Evolutionary conservation across 2,329 filamentous ascomycete genomes (phyloP).

Genomic region (Microdochium nivale): DNA sequence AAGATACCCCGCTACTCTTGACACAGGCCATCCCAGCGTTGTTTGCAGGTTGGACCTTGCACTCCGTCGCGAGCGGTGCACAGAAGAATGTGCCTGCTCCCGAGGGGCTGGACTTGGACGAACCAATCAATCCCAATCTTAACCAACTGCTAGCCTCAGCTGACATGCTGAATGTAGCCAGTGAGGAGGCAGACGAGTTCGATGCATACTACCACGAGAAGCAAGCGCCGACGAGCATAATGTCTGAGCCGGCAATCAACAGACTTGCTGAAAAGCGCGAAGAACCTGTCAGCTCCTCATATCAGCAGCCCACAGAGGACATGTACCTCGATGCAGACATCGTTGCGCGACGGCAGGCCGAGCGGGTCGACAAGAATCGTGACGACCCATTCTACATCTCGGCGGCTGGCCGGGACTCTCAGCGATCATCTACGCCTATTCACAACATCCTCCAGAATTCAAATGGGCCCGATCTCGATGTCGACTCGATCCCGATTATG

Average conservation of each 20-base stretch:
- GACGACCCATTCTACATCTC: slow-evolving; percentile 98
- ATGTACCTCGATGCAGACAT: slow-evolving; percentile 66
- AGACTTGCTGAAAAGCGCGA: slow-evolving; percentile 38
- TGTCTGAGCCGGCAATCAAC: slow-evolving; percentile 48
- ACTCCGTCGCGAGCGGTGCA: slow-evolving; percentile 77
- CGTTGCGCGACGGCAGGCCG: slow-evolving; percentile 62
- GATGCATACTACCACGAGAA: slow-evolving; percentile 56
- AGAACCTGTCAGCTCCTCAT: slow-evolving; percentile 41
- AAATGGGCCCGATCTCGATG: slow-evolving; percentile 73
- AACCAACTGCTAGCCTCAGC: slow-evolving; percentile 54
- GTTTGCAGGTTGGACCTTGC: slow-evolving; percentile 80
- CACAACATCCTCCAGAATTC: slow-evolving; percentile 65
- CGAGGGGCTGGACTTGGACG: slow-evolving; percentile 66
- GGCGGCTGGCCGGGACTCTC: slow-evolving; percentile 39
- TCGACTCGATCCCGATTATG: slow-evolving; percentile 95
- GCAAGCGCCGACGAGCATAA: slow-evolving; percentile 39
- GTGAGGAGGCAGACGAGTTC: slow-evolving; percentile 57
- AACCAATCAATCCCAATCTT: slow-evolving; percentile 72
- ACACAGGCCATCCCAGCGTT: slow-evolving; percentile 86
- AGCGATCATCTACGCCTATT: slow-evolving; percentile 64
- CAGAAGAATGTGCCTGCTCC: slow-evolving; percentile 81
- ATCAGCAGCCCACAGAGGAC: slow-evolving; percentile 54
- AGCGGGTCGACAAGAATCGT: slow-evolving; percentile 72
- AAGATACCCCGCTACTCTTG: slow-evolving; percentile 73
- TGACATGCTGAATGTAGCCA: slow-evolving; percentile 37